phyloP scores from a whole-genome alignment of 2,329 filamentous ascomycete species.

The Talaromyces sp. region DNA sequence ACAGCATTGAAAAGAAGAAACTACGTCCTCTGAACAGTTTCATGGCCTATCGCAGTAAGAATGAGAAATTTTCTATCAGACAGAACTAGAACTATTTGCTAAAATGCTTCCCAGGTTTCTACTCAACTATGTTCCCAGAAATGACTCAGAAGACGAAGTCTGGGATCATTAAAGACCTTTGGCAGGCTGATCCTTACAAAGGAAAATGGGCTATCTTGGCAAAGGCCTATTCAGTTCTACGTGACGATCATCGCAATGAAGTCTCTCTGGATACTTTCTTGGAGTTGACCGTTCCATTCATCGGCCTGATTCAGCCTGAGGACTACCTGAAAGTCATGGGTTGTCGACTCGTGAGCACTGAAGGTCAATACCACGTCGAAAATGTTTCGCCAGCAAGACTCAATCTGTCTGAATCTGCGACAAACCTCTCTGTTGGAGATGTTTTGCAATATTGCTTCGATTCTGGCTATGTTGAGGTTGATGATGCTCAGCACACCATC shows the following conservation, averaged over 20 bases:
- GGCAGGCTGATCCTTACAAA: slow-evolving; percentile 52
- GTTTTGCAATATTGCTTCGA: slow-evolving; percentile 35
- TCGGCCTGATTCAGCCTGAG: slow-evolving; percentile 48
- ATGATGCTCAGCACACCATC: not conserved
- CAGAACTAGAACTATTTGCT: slow-evolving; percentile 14
- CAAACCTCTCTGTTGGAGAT: slow-evolving; percentile 35
- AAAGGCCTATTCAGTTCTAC: slow-evolving; percentile 56
- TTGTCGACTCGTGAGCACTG: slow-evolving; percentile 43
- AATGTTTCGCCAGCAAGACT: slow-evolving; percentile 23
- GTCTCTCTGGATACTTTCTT: slow-evolving; percentile 52
- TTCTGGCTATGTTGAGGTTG: slow-evolving; percentile 29
- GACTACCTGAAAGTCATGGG: slow-evolving; percentile 50
- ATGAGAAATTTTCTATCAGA: not conserved
- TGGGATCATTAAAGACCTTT: slow-evolving; percentile 50
- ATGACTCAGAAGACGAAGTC: slow-evolving; percentile 56
- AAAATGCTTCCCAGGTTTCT: slow-evolving; percentile 43
- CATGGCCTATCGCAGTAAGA: slow-evolving; percentile 41
- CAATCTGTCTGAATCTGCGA: slow-evolving; percentile 24
- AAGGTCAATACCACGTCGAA: slow-evolving; percentile 29
- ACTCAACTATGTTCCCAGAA: slow-evolving; percentile 47
- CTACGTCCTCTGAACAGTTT: slow-evolving; percentile 38
- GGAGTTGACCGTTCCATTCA: slow-evolving; percentile 44
- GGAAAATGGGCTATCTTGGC: slow-evolving; percentile 55
- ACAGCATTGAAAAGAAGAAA: slow-evolving; percentile 24
- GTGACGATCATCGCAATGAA: slow-evolving; percentile 51